Conservation (phyloP, 2,329 filamentous ascomycete genomes). For the Aspergillus fischeri region DNA sequence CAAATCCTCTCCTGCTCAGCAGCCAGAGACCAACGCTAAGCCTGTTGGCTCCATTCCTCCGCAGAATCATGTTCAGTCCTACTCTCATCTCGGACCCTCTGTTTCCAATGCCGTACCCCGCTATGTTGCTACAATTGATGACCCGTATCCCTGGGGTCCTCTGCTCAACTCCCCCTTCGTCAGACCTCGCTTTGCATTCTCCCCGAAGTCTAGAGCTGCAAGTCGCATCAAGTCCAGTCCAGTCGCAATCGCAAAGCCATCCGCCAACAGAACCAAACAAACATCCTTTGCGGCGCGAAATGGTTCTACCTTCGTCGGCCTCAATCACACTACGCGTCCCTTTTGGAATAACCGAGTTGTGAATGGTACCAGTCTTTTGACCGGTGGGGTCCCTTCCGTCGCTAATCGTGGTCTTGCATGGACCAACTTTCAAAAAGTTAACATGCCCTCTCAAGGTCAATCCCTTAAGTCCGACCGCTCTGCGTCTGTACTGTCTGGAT, state of each 20-base stretch:
- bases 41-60: neutral
- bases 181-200: constrained; percentile 6
- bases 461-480: constrained; percentile 6
- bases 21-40: neutral
- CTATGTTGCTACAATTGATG: neutral
- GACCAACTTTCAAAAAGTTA: constrained; percentile 7
- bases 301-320: neutral
- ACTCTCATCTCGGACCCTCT: neutral
- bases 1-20: neutral
- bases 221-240: neutral
- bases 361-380: neutral
- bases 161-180: constrained; percentile 4
- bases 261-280: neutral
- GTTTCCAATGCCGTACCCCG: neutral
- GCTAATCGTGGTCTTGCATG: constrained; percentile 10
- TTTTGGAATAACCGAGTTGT: neutral
- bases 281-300: neutral
- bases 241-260: neutral
- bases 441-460: constrained; percentile 6
- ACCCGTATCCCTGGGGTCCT: neutral
- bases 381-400: neutral
- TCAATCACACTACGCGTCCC: neutral
- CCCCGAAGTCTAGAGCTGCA: constrained; percentile 2
- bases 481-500: constrained; percentile 4
- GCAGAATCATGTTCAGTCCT: neutral